Conservation (phyloP, 192 early-diverging fungal species). For the Diversispora eburnea region DNA sequence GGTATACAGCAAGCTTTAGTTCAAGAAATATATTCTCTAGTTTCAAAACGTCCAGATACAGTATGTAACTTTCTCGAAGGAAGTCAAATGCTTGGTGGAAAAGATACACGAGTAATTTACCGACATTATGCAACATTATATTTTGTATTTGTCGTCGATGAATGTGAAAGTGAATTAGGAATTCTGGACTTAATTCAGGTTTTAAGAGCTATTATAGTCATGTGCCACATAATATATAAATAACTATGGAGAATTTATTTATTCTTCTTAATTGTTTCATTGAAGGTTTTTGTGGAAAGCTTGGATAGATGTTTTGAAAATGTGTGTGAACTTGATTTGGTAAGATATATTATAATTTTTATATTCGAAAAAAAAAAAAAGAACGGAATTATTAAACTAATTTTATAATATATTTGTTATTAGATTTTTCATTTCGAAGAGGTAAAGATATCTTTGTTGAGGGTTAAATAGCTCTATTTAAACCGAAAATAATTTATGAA, state of each 20-base stretch:
- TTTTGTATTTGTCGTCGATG: conserved; percentile 97
- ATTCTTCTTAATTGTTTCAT: neutral
- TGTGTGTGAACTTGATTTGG: conserved; percentile 95
- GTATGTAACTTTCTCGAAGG: conserved; percentile 92
- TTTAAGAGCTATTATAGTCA: neutral
- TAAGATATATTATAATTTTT: conserved; percentile 29
- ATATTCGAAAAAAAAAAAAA: neutral
- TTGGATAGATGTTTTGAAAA: conserved; percentile 91
- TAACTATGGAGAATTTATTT: neutral
- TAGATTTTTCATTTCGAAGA: conserved; percentile 93
- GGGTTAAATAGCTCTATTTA: conserved; percentile 1
- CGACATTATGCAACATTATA: conserved; percentile 96
- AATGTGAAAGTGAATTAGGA: conserved; percentile 93
- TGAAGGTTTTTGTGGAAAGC: conserved; percentile 91
- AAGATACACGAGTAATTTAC: conserved; percentile 91
- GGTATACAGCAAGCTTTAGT: conserved; percentile 79
- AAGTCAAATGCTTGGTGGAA: conserved; percentile 71
- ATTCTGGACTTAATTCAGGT: conserved; percentile 95
- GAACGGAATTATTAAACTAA: neutral
- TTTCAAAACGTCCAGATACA: conserved; percentile 81
- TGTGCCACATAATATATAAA: no score
- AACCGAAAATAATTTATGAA: conserved; percentile 15
- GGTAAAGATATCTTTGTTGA: conserved; percentile 29
- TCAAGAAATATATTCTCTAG: conserved; percentile 82
- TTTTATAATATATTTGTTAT: neutral